Evolutionary conservation across 2,329 filamentous ascomycete species (phyloP).

Genomic region (Xylariaceae sp.): DNA sequence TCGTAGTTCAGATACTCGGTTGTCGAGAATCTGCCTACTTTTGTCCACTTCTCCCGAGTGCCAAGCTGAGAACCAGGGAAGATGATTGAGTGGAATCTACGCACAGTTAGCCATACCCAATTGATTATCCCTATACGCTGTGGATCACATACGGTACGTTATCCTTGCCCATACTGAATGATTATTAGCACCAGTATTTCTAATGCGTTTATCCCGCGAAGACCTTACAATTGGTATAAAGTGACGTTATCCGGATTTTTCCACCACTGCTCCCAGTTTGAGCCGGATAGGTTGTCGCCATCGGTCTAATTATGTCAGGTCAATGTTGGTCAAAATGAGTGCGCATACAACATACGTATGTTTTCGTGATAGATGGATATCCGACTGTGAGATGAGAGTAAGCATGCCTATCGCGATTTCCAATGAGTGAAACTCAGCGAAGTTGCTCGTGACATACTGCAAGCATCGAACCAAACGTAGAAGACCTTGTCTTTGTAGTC

Average conservation of each 20-base stretch:
- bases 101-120: neutral
- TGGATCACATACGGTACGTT: conserved; percentile 48
- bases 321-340: neutral
- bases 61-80: conserved; percentile 87
- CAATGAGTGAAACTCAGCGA: too few relatives aligned
- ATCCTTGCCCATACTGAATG: conserved; percentile 74
- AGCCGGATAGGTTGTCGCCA: conserved; percentile 34
- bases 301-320: conserved; percentile 45
- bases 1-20: conserved; percentile 90
- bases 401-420: neutral
- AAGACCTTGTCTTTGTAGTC: conserved; percentile 66
- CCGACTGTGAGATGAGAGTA: conserved; percentile 47
- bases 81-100: conserved; percentile 76
- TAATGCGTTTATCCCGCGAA: too few relatives aligned
- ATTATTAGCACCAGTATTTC: neutral
- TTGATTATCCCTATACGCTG: neutral
- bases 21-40: conserved; percentile 81
- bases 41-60: conserved; percentile 81
- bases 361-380: conserved; percentile 86
- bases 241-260: conserved; percentile 81
- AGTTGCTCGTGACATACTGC: conserved; percentile 46
- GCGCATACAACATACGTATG: conserved; percentile 45
- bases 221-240: conserved; percentile 72
- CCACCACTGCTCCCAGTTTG: conserved; percentile 94
- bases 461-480: conserved; percentile 87